Evolutionary conservation across 2,329 filamentous ascomycete species (phyloP).

Genomic region (Exophiala aquamarina): DNA sequence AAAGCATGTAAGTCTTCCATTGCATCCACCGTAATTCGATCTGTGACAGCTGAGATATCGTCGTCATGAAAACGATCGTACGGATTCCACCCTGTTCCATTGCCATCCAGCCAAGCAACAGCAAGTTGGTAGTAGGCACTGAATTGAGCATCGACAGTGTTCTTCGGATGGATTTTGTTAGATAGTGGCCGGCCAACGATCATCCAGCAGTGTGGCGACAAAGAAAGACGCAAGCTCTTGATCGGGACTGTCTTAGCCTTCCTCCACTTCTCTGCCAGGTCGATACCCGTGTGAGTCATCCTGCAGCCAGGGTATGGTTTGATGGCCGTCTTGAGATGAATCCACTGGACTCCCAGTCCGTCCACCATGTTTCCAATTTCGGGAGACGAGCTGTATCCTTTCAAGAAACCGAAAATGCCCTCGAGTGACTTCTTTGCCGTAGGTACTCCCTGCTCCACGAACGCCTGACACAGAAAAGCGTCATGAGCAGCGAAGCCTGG

Average conservation of each 20-base stretch:
- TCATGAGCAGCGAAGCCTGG: slow-evolving; percentile 39
- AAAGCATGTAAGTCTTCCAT: no score
- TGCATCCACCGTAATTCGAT: no score
- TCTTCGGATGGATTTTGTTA: slow-evolving; percentile 36
- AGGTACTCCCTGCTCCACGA: slow-evolving; percentile 34
- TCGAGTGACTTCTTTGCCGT: slow-evolving; percentile 15
- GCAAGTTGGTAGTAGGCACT: slow-evolving; percentile 36
- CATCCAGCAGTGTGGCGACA: slow-evolving; percentile 6
- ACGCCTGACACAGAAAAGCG: slow-evolving; percentile 34
- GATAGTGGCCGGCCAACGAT: slow-evolving; percentile 34
- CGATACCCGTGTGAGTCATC: slow-evolving; percentile 20
- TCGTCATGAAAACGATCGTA: no score
- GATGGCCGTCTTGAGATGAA: slow-evolving; percentile 11
- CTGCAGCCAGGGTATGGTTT: slow-evolving; percentile 23
- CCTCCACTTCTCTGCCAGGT: slow-evolving; percentile 13
- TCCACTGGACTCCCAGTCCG: slow-evolving; percentile 16
- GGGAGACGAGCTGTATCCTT: no score
- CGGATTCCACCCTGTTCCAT: no score
- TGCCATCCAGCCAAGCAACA: slow-evolving; percentile 14
- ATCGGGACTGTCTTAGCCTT: background rate
- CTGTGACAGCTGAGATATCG: no score
- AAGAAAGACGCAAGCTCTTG: background rate
- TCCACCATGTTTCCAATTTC: slow-evolving; percentile 1
- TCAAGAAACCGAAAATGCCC: slow-evolving; percentile 13
- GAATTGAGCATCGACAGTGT: slow-evolving; percentile 37